Evolutionary conservation across 1,284 basidiomycete species (phyloP).

Genomic region (Leccinum insigne): DNA sequence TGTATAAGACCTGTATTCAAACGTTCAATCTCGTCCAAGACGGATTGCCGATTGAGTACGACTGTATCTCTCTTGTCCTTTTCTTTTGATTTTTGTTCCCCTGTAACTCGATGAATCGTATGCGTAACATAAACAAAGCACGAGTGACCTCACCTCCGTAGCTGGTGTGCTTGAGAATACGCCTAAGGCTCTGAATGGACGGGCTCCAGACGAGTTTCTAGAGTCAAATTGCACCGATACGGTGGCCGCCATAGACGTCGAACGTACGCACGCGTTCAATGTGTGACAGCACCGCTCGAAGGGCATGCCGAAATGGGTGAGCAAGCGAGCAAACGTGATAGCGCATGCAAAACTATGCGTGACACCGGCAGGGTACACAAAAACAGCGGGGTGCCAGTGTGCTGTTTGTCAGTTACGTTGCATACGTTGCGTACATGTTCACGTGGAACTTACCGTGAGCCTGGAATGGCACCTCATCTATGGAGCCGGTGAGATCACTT

Average conservation of each 20-base stretch:
- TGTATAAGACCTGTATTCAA: constrained; percentile 74
- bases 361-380: too few relatives aligned
- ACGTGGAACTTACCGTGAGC: too few relatives aligned
- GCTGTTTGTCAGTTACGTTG: too few relatives aligned
- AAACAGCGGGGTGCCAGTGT: too few relatives aligned
- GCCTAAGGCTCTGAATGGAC: constrained; percentile 81
- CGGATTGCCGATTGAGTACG: constrained; percentile 64
- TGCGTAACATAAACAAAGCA: neutral
- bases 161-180: constrained; percentile 73
- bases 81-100: constrained; percentile 45
- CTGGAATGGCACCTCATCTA: too few relatives aligned
- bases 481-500: too few relatives aligned
- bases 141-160: constrained; percentile 33
- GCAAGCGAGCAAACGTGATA: too few relatives aligned
- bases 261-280: constrained; percentile 31
- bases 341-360: too few relatives aligned
- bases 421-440: too few relatives aligned
- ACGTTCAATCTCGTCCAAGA: constrained; percentile 80
- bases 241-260: constrained; percentile 80
- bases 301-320: too few relatives aligned
- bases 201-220: constrained; percentile 56
- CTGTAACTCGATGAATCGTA: constrained; percentile 23
- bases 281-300: too few relatives aligned
- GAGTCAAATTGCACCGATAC: constrained; percentile 89
- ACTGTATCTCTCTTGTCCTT: constrained; percentile 65